Evolutionary conservation across 2,329 filamentous ascomycete genomes (phyloP), one percentile per base, ranked within the genome.

Genomic region (Apiospora hydei): DNA sequence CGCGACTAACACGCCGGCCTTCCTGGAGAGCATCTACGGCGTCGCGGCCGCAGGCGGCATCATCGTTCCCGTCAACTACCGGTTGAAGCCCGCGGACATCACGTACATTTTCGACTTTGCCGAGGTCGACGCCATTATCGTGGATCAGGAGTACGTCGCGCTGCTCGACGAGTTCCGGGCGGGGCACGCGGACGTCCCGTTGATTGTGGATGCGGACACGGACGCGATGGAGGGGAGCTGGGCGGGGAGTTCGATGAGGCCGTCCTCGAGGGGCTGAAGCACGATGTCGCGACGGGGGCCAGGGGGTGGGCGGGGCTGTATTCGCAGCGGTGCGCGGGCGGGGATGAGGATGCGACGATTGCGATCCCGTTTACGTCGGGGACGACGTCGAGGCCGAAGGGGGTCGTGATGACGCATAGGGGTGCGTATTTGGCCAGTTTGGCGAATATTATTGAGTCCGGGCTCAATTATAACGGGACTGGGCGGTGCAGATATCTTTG

Each of bases 301-400:
- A 88, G 89, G 68, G 94, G 94, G 30, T 99, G 96, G 96, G 87
- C 86, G 18, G 93, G 89, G 0, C 87, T 98, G 34, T 88, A 93
- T 74, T 87, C 89, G 1, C 91, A 95, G 75, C 88, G 89, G 46
- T 3, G 26, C 18, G 30, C 53, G 0, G 38, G 38, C 24, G 84
- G 87, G 1, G 88, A 94, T 77, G 96, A 99, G 81, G 92, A 98
- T 76, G 91, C 90, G 73, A 88, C 94, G 76, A 88, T 98, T 73
- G 94, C 95, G 3, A 90, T 99, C 71, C 94, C 96, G 1, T 98
- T 98, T 81, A 99, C 96, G 0, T 96, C 93, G 41, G 96, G 96
- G 4, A 98, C 96, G 0, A 98, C 96, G 0, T 95, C 95, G 0
- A 87, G 89, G 43, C 96, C 96, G 1, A 98, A 99, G 82, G 96